These are phyloP conservation scores for Fusarium drepaniforme DNA, from an alignment of 2,329 filamentous ascomycete genomes.

Conservation along the genomic window DNA sequence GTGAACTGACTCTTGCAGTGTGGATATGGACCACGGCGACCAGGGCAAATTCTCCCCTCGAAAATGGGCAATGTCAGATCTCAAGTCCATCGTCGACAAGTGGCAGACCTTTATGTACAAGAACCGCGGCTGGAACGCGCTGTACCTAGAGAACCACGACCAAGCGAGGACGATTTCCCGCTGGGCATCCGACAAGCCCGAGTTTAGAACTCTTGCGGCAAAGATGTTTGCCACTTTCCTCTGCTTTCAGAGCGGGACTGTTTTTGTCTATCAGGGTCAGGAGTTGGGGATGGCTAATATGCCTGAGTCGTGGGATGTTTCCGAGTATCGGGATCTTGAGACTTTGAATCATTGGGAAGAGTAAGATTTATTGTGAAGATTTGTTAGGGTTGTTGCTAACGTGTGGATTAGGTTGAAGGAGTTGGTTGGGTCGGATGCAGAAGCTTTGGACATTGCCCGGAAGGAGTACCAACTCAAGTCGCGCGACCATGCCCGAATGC, in stretches of 20 bases:
- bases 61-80: conserved; percentile 29
- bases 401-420: conserved; percentile 1
- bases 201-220: conserved; percentile 52
- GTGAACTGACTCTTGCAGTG: conserved; percentile 34
- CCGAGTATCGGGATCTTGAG: conserved; percentile 53
- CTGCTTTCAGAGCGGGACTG: conserved; percentile 56
- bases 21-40: conserved; percentile 67
- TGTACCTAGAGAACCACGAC: conserved; percentile 75
- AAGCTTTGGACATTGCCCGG: conserved; percentile 15
- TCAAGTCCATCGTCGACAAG: conserved; percentile 48
- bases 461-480: conserved; percentile 32
- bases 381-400: background rate
- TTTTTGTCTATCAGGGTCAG: conserved; percentile 72
- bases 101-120: conserved; percentile 58
- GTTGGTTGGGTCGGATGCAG: background rate
- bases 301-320: conserved; percentile 60
- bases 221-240: conserved; percentile 66
- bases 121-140: conserved; percentile 67
- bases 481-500: conserved; percentile 27
- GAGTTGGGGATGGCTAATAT: conserved; percentile 71
- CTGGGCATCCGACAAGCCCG: conserved; percentile 44
- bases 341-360: conserved; percentile 35
- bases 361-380: background rate
- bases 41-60: conserved; percentile 30
- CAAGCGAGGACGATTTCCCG: conserved; percentile 67